phyloP scores from a whole-genome alignment of 345 rosid species.

The Cardamine resedifolia region DNA sequence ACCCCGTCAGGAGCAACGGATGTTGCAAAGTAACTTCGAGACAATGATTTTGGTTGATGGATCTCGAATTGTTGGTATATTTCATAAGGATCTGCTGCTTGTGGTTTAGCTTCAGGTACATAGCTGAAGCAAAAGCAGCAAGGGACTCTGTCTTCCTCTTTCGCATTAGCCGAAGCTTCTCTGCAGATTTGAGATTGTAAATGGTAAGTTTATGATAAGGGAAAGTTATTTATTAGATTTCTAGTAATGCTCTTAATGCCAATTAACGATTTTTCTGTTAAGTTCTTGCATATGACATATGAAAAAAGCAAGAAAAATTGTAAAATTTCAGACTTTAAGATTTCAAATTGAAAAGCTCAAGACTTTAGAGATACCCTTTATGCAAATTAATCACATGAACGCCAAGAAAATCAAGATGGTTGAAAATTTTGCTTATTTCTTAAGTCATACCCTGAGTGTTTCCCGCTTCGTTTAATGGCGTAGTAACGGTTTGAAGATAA shows the following conservation, averaged over 20 bases:
- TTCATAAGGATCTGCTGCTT: constrained; percentile 41
- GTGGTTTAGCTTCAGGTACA: constrained; percentile 41
- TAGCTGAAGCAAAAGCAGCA: constrained; percentile 42
- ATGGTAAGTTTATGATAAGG: background rate
- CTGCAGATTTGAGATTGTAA: constrained; percentile 29
- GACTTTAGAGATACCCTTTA: background rate
- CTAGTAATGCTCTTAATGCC: too few relatives aligned
- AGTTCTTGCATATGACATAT: too few relatives aligned
- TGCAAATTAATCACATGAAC: background rate
- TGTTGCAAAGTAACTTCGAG: constrained; percentile 37
- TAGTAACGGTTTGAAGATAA: constrained; percentile 49
- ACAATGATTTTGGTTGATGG: constrained; percentile 5
- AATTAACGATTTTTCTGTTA: too few relatives aligned
- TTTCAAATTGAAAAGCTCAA: background rate
- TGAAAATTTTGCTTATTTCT: background rate
- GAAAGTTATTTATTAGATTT: too few relatives aligned
- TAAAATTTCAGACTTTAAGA: background rate
- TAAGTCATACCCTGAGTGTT: constrained; percentile 30
- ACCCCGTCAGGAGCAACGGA: constrained; percentile 47
- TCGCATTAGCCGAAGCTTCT: constrained; percentile 45
- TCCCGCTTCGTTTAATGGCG: constrained; percentile 11
- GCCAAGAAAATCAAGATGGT: background rate
- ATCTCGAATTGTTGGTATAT: constrained; percentile 48
- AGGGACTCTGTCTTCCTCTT: constrained; percentile 44
- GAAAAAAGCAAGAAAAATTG: too few relatives aligned